Evolutionary conservation across 208 protist species (phyloP).

Genomic region (Endotrypanum monterogeii): DNA sequence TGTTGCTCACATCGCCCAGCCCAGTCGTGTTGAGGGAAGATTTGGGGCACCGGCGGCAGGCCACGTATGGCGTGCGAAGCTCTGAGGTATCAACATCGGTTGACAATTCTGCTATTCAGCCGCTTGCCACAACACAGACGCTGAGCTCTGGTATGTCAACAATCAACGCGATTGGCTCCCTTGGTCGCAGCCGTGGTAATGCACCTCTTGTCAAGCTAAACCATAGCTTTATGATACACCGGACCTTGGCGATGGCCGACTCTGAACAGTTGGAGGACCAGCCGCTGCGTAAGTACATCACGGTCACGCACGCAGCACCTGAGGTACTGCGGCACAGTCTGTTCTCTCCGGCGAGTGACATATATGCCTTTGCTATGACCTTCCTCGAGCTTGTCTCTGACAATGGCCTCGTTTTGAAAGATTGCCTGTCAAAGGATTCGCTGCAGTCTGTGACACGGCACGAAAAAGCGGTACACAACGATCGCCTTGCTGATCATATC

Average conservation of each 20-base stretch:
- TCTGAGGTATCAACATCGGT: not conserved
- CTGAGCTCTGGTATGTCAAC: constrained; percentile 17
- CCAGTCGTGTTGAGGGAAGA: constrained; percentile 6
- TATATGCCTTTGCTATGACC: constrained; percentile 85
- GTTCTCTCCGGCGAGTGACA: constrained; percentile 69
- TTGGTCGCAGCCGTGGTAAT: constrained; percentile 24
- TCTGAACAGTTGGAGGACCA: constrained; percentile 27
- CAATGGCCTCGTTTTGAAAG: constrained; percentile 44
- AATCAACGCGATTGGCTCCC: constrained; percentile 10
- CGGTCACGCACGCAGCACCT: constrained; percentile 64
- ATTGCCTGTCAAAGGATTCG: constrained; percentile 38
- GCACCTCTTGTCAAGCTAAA: constrained; percentile 34
- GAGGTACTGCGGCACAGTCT: constrained; percentile 48
- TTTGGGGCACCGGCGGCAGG: constrained; percentile 10
- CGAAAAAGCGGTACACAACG: constrained; percentile 45
- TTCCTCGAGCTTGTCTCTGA: constrained; percentile 78
- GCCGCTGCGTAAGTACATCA: constrained; percentile 48
- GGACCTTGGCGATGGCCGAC: constrained; percentile 21
- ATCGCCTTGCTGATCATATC: constrained; percentile 35
- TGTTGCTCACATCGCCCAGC: constrained; percentile 15
- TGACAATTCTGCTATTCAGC: not conserved
- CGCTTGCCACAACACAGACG: not conserved
- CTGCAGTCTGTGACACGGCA: constrained; percentile 34
- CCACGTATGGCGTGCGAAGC: not conserved
- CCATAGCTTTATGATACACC: constrained; percentile 18